Percentiles rank a stretch among this genome's conserved stretches.
Conservation (phyloP, 2,329 filamentous ascomycete genomes). For the Whalleya microplaca region DNA sequence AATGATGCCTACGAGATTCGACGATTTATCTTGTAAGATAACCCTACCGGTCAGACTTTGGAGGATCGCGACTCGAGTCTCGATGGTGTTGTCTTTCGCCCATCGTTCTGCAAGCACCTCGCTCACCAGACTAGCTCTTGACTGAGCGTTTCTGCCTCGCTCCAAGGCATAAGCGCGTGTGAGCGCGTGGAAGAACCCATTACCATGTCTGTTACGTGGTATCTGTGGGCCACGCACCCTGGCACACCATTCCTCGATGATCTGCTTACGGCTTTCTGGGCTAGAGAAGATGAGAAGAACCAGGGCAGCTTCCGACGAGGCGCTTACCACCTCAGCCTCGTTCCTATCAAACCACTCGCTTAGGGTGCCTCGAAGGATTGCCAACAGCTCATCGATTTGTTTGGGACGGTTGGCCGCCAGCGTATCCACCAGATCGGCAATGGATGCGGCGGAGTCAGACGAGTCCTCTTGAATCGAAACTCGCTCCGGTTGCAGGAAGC, state of each 20-base stretch:
- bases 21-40: constrained; percentile 46
- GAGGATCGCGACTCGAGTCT: constrained; percentile 59
- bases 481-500: constrained; percentile 35
- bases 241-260: constrained; percentile 52
- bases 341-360: constrained; percentile 52
- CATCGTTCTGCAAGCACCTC: constrained; percentile 56
- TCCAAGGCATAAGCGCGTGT: constrained; percentile 52
- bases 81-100: constrained; percentile 52
- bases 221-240: constrained; percentile 42
- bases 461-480: constrained; percentile 21
- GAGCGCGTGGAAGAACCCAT: constrained; percentile 58
- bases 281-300: constrained; percentile 52
- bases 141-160: constrained; percentile 30
- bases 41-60: constrained; percentile 55
- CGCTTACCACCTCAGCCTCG: constrained; percentile 54
- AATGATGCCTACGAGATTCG: constrained; percentile 51
- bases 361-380: constrained; percentile 40
- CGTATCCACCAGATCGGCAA: constrained; percentile 21
- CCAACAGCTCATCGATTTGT: constrained; percentile 27
- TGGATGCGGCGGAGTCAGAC: constrained; percentile 1
- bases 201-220: constrained; percentile 43
- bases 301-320: constrained; percentile 55
- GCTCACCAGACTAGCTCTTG: constrained; percentile 36
- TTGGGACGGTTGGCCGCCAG: constrained; percentile 10
- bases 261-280: constrained; percentile 39